Conservation (phyloP, 371 early-diverging fungal species). For the Conidiobolus coronatus region DNA sequence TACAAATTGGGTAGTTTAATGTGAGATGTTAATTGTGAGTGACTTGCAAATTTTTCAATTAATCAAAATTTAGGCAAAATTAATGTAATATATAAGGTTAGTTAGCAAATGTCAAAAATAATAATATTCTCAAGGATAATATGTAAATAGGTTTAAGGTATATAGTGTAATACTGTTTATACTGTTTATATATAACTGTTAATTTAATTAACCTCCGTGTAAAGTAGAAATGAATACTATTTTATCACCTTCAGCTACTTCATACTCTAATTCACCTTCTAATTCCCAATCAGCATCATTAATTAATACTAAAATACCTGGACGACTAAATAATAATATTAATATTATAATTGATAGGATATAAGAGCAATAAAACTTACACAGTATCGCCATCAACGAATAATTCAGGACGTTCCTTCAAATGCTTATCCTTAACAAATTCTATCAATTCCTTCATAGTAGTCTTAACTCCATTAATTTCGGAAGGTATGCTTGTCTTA, state of each 20-base stretch:
- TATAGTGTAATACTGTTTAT: too few species aligned
- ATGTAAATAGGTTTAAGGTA: too few species aligned
- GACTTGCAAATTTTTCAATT: too few species aligned
- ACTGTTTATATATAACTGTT: too few species aligned
- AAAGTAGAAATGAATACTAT: constrained; percentile 90
- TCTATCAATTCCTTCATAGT: constrained; percentile 49
- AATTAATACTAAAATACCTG: constrained; percentile 84
- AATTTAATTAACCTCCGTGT: constrained; percentile 85
- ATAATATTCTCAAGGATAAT: too few species aligned
- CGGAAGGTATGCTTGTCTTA: constrained; percentile 23
- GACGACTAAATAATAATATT: constrained; percentile 28
- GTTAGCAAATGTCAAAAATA: too few species aligned
- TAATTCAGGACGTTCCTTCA: constrained; percentile 63
- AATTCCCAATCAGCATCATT: constrained; percentile 95
- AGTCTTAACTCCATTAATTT: constrained; percentile 10
- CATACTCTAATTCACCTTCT: constrained; percentile 69
- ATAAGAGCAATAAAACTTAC: constrained; percentile 14
- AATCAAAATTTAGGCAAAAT: too few species aligned
- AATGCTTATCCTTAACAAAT: constrained; percentile 35
- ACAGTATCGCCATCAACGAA: constrained; percentile 70
- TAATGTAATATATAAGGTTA: too few species aligned
- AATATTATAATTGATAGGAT: background rate
- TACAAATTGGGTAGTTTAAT: too few species aligned
- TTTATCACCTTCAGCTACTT: constrained; percentile 42
- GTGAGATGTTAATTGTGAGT: too few species aligned